A percentile compares a stretch with the other conserved stretches of the same genome.
Evolutionary conservation across 805 yeast species (phyloP).

Genomic region (Candida taoyuanica): DNA sequence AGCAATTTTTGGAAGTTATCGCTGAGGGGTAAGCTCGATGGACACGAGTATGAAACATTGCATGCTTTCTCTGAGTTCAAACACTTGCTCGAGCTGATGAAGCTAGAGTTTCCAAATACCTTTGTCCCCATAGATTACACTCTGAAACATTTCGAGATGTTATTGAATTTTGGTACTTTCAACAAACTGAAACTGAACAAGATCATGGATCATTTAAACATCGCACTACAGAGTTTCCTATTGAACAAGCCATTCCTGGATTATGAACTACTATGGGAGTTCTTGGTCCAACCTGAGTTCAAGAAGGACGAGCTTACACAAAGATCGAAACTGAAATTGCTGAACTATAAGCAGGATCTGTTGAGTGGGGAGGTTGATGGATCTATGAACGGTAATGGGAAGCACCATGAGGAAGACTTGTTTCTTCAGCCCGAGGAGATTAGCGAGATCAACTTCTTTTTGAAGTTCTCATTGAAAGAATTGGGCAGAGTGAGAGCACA

Average conservation of each 20-base stretch:
- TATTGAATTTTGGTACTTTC: conserved; percentile 24
- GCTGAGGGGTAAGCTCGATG: conserved; percentile 22
- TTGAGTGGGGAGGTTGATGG: conserved; percentile 10
- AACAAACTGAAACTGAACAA: conserved; percentile 46
- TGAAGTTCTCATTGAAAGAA: conserved; percentile 43
- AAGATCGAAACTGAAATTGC: conserved; percentile 25
- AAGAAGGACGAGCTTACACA: conserved; percentile 33
- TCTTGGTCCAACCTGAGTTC: conserved; percentile 31
- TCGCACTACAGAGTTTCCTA: conserved; percentile 40
- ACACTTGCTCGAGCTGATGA: conserved; percentile 32
- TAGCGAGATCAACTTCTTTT: conserved; percentile 44
- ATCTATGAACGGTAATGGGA: conserved; percentile 1
- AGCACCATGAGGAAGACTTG: conserved; percentile 10
- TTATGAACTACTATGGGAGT: conserved; percentile 40
- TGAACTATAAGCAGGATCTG: conserved; percentile 28
- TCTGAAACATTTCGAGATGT: conserved; percentile 17
- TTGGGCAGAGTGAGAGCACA: conserved; percentile 29
- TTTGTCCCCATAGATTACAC: conserved; percentile 29
- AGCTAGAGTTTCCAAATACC: conserved; percentile 33
- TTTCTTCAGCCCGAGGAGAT: conserved; percentile 33
- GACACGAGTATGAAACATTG: conserved; percentile 12
- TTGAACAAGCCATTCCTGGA: conserved; percentile 33
- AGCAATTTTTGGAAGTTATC: conserved; percentile 26
- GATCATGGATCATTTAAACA: conserved; percentile 43
- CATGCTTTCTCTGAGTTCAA: conserved; percentile 31